A percentile compares a stretch with the other conserved stretches of the same genome.
Evolutionary conservation across 2,329 filamentous ascomycete genomes (phyloP).

Genomic region (Colletotrichum truncatum): DNA sequence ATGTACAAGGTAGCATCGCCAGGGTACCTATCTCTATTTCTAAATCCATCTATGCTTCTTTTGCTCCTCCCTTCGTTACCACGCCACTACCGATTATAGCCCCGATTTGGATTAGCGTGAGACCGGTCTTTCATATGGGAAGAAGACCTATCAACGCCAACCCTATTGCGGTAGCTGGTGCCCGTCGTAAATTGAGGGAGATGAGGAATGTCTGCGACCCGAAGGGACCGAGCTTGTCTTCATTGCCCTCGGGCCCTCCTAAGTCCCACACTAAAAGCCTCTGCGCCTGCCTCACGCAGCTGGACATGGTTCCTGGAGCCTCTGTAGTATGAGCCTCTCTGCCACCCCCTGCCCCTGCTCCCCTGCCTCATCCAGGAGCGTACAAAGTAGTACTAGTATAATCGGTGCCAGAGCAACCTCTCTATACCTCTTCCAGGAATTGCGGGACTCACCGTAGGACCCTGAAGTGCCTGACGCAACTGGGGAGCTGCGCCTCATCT

Average conservation of each 20-base stretch:
- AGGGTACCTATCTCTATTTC: neutral
- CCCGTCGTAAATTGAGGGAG: neutral
- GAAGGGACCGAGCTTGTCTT: neutral
- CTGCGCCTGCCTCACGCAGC: conserved; percentile 20
- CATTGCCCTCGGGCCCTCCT: neutral
- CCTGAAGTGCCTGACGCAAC: neutral
- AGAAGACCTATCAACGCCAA: neutral
- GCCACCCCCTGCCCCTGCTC: neutral
- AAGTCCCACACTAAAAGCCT: neutral
- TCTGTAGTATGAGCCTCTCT: neutral
- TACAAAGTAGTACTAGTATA: too few relatives aligned
- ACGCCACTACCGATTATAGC: neutral
- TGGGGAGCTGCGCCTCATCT: neutral
- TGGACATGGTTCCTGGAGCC: conserved; percentile 7
- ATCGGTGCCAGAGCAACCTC: neutral
- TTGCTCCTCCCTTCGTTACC: neutral
- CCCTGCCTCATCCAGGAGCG: neutral
- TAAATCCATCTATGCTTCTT: conserved; percentile 10
- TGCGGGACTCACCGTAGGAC: neutral
- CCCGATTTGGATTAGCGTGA: neutral
- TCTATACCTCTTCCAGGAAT: neutral
- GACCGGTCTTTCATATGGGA: neutral
- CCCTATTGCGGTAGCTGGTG: neutral
- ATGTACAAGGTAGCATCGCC: neutral
- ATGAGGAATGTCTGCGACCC: neutral